These are phyloP conservation scores for Phyllostachys edulis DNA, from an alignment of 176 grass and related monocot genomes.

Conservation along the genomic window DNA sequence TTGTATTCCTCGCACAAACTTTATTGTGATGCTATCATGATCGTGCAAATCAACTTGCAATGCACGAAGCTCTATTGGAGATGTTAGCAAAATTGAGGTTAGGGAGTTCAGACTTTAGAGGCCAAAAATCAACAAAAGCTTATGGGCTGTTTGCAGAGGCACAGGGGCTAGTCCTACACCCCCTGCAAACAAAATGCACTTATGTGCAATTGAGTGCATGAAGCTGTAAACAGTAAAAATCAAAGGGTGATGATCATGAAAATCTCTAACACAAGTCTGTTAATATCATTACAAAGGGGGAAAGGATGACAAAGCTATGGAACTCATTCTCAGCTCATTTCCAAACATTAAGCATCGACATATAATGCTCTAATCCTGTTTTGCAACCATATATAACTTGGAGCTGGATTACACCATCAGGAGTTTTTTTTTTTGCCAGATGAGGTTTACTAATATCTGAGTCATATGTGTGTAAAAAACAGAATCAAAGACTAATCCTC, in stretches of 20 bases:
- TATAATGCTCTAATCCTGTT: background rate
- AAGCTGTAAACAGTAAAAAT: background rate
- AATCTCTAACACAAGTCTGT: background rate
- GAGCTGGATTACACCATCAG: background rate
- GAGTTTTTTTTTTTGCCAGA: background rate
- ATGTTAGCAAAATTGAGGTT: background rate
- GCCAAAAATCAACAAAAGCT: slow-evolving; percentile 15
- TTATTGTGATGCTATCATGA: background rate
- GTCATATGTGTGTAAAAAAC: background rate
- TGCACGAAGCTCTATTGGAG: background rate
- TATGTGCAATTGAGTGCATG: background rate
- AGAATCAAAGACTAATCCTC: background rate
- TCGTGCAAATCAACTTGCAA: background rate
- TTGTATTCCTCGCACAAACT: background rate
- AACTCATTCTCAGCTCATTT: background rate
- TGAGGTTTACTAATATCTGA: background rate
- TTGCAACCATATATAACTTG: slow-evolving; percentile 6
- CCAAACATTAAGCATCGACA: background rate
- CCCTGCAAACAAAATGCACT: background rate
- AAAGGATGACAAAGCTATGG: background rate
- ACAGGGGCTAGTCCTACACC: background rate
- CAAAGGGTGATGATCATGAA: background rate
- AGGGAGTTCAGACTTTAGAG: background rate
- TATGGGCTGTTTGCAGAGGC: background rate
- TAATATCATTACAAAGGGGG: background rate